Evolutionary conservation across 805 yeast species (phyloP).

Genomic region (Hanseniaspora lachancei): DNA sequence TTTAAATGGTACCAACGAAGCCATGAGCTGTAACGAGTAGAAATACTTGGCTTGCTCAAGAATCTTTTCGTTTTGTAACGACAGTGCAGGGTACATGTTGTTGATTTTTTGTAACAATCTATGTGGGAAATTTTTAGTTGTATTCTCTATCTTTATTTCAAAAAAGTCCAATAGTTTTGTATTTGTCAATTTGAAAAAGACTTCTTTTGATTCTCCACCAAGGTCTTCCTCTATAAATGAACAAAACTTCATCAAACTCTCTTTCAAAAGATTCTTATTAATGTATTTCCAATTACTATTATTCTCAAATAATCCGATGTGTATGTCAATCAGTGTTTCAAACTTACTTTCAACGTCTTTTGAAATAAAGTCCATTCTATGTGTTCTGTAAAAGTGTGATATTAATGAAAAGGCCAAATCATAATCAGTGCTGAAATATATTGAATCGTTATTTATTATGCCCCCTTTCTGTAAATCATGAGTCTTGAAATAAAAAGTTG

Average conservation of each 20-base stretch:
- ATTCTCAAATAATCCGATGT: background rate
- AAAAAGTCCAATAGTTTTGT: background rate
- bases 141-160: background rate
- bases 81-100: background rate
- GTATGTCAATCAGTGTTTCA: constrained; percentile 6
- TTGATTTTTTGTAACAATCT: background rate
- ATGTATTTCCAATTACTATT: background rate
- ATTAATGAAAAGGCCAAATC: constrained; percentile 4
- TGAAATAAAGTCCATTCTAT: background rate
- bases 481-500: background rate
- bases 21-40: constrained; percentile 1
- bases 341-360: background rate
- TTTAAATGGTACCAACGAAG: constrained; percentile 1
- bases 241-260: constrained; percentile 1
- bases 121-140: background rate
- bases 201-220: constrained; percentile 1
- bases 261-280: background rate
- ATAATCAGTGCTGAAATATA: constrained; percentile 1
- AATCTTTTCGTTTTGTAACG: background rate
- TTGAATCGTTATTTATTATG: background rate
- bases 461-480: constrained; percentile 3
- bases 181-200: constrained; percentile 2
- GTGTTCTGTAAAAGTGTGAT: background rate
- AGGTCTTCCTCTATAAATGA: constrained; percentile 4
- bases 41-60: background rate